Evolutionary conservation across 164 flowering plant genomes (phyloP).

Genomic region (Saururus chinensis): DNA sequence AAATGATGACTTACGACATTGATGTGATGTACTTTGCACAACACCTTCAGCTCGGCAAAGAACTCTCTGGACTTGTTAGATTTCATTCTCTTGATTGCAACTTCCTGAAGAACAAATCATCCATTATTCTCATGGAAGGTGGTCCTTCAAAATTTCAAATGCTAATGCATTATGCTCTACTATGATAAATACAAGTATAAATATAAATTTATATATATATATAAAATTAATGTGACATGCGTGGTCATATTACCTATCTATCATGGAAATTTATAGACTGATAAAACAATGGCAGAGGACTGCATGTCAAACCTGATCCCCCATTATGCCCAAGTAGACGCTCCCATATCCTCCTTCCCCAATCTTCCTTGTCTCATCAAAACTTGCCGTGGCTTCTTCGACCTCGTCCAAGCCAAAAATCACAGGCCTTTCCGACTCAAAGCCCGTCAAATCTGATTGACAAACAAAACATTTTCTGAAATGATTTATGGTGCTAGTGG

Average conservation of each 20-base stretch:
- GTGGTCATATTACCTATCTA: too few species aligned
- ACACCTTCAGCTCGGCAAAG: constrained; percentile 59
- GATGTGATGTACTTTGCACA: constrained; percentile 58
- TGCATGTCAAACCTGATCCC: constrained; percentile 27
- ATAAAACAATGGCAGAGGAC: background rate
- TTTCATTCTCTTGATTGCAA: constrained; percentile 64
- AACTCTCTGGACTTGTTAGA: constrained; percentile 59
- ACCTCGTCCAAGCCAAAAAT: constrained; percentile 34
- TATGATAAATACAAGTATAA: too few species aligned
- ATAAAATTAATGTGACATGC: too few species aligned
- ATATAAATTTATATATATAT: too few species aligned
- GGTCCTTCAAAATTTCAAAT: too few species aligned
- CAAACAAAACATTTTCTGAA: too few species aligned
- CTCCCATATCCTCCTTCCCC: constrained; percentile 62
- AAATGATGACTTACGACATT: constrained; percentile 49
- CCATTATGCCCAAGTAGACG: constrained; percentile 46
- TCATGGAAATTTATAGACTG: too few species aligned
- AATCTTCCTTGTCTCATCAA: constrained; percentile 38
- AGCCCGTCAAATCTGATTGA: constrained; percentile 12
- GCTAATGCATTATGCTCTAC: too few species aligned
- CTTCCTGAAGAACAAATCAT: constrained; percentile 27
- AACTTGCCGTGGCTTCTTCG: constrained; percentile 40
- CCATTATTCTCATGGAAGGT: background rate
- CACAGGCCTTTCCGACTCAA: constrained; percentile 50
- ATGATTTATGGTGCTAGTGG: too few species aligned